Base-by-base conservation (phyloP, 352 stramenopile genomes). In the Phytophthora quininea region DNA sequence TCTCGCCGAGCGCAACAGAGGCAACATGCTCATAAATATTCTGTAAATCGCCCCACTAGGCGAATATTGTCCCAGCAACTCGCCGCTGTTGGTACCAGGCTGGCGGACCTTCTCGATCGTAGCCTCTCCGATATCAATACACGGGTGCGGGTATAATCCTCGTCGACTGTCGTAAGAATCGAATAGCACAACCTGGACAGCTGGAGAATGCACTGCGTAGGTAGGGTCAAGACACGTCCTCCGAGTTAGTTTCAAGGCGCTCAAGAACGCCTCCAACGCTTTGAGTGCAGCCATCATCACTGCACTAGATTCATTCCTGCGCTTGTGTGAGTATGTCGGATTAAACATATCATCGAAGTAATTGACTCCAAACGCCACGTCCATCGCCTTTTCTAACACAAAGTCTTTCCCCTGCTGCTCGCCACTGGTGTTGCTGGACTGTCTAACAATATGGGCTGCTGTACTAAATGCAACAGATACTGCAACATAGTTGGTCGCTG, bases 311-410 rank as follows among this genome's bases (percentile, higher is more conserved):
- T 79, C 35, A 31, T 84, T 82, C 14, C 79, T 75, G 15, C 67
- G 74, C 55, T 90, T 93, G 57, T 51, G 73, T 11, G 74, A 69
- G 33, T 81, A 93, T 7, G 69, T 84, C 8, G 66, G 4, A 14
- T 64, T 80, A 12, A 68, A 27, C 15, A 88, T 59, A 7, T 89
- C 75, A 46, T 92, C 80, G 62, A 93, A 93, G 64, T 93, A 93
- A 53, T 92, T 92, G 2, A 88, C 82, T 2, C 86, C 86, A 45
- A 82, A 49, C 0, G 71, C 69, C 2, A 79, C 50, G 11, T 70
- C 63, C 72, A 82, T 75, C 8, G 67, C 60, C 40, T 52, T 52
- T 24, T 73, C 57, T 57, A 78, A 40, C 32, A 57, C 14, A 31
- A 31, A 9, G 15, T 63, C 24, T 0, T 2, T 33, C 10, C 38